These are phyloP conservation scores for Eucalyptus curtisii DNA, from an alignment of 345 rosid genomes.

Conservation along the genomic window DNA sequence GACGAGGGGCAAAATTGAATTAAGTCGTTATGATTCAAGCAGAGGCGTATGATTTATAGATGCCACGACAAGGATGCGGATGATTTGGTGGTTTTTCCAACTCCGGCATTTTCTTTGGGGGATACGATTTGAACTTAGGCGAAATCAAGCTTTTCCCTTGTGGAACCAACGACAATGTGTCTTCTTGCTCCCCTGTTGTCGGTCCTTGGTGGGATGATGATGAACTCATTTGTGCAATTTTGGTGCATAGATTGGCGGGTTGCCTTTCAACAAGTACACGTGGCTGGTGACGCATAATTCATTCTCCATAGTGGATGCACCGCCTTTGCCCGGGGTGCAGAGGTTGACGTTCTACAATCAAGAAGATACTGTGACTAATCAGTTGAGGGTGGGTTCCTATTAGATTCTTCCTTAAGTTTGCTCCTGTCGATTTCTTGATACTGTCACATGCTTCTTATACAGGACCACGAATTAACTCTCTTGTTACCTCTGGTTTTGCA, in stretches of 20 bases:
- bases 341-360: slow-evolving; percentile 88
- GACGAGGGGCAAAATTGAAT: not conserved
- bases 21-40: not conserved
- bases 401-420: not conserved
- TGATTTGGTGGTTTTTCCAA: not conserved
- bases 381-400: slow-evolving; percentile 36
- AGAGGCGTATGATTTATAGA: not conserved
- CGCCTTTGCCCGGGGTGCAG: slow-evolving; percentile 67
- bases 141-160: not conserved
- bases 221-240: not conserved
- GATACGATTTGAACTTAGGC: not conserved
- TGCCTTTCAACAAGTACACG: slow-evolving; percentile 90
- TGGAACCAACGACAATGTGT: not conserved
- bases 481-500: not conserved
- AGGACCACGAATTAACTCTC: not conserved
- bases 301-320: slow-evolving; percentile 83
- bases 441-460: not conserved
- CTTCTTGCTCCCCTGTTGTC: not conserved
- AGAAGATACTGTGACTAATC: slow-evolving; percentile 86
- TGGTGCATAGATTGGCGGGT: slow-evolving; percentile 43
- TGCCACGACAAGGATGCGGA: not conserved
- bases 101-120: not conserved
- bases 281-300: slow-evolving; percentile 96
- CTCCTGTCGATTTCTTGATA: not conserved
- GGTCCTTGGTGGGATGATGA: not conserved